Conservation (phyloP, 768 basidiomycete species). For the Rhizopogon sp. region DNA sequence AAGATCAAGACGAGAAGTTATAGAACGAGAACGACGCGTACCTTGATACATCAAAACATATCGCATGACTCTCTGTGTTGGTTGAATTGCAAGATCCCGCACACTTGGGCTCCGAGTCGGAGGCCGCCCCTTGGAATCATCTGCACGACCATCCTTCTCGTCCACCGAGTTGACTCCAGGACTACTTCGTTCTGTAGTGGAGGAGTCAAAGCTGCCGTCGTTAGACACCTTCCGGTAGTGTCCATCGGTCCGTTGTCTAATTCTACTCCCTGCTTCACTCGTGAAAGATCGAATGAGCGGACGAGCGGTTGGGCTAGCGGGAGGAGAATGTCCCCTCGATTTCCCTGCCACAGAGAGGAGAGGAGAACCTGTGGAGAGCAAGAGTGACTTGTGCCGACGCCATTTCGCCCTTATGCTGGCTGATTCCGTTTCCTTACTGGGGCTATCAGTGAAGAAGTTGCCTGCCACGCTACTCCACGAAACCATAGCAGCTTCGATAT, state of each 20-base stretch:
- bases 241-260: constrained; percentile 4
- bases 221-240: not conserved
- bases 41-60: constrained; percentile 61
- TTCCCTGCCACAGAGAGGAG: constrained; percentile 1
- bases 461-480: constrained; percentile 37
- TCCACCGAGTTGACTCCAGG: not conserved
- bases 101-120: constrained; percentile 27
- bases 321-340: not conserved
- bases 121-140: not conserved
- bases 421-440: constrained; percentile 7
- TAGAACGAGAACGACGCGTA: constrained; percentile 17
- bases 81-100: constrained; percentile 59
- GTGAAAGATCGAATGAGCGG: constrained; percentile 9
- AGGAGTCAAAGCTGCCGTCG: not conserved
- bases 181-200: not conserved
- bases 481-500: constrained; percentile 52
- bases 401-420: constrained; percentile 14
- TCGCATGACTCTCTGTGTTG: constrained; percentile 58
- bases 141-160: not conserved
- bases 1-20: constrained; percentile 3
- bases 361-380: not conserved
- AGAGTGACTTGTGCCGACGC: constrained; percentile 17
- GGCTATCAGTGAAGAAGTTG: constrained; percentile 31
- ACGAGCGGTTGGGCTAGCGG: constrained; percentile 5
- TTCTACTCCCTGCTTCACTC: constrained; percentile 3